Evolutionary conservation across 1,284 basidiomycete genomes (phyloP).

Genomic region (Microbotryum silenes-acaulis): DNA sequence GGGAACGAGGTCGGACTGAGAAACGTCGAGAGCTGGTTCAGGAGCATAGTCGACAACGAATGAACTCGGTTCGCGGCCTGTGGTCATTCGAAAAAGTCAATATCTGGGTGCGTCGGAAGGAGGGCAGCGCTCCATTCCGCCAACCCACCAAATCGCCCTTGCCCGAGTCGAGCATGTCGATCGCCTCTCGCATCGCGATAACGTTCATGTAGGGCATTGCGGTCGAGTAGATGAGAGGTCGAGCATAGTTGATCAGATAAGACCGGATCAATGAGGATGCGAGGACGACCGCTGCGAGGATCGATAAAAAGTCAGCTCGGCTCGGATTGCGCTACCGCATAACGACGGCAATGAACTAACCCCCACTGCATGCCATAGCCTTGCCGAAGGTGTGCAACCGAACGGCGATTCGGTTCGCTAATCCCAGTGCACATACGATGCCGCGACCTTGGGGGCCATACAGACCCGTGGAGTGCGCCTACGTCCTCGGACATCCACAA

Average conservation of each 20-base stretch:
- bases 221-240: constrained; percentile 84
- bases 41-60: constrained; percentile 28
- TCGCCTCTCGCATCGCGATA: constrained; percentile 63
- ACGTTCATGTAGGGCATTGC: constrained; percentile 66
- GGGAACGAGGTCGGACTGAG: constrained; percentile 33
- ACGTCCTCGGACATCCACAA: background rate
- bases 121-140: background rate
- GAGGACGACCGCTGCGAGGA: constrained; percentile 62
- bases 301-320: constrained; percentile 25
- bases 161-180: constrained; percentile 65
- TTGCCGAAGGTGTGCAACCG: constrained; percentile 59
- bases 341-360: constrained; percentile 45
- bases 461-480: constrained; percentile 75
- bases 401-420: constrained; percentile 53
- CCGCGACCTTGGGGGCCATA: constrained; percentile 58
- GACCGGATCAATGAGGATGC: constrained; percentile 63
- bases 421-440: constrained; percentile 41
- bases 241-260: constrained; percentile 87
- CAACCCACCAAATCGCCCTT: constrained; percentile 52
- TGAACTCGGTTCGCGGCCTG: constrained; percentile 45
- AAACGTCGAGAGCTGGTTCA: constrained; percentile 8
- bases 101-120: constrained; percentile 1
- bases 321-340: constrained; percentile 24
- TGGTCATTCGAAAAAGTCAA: background rate
- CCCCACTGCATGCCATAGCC: constrained; percentile 64